Percentiles rank a stretch among this genome's conserved stretches.
phyloP scores from a whole-genome alignment of 352 stramenopile genomes.

The Phytophthora tubulina region DNA sequence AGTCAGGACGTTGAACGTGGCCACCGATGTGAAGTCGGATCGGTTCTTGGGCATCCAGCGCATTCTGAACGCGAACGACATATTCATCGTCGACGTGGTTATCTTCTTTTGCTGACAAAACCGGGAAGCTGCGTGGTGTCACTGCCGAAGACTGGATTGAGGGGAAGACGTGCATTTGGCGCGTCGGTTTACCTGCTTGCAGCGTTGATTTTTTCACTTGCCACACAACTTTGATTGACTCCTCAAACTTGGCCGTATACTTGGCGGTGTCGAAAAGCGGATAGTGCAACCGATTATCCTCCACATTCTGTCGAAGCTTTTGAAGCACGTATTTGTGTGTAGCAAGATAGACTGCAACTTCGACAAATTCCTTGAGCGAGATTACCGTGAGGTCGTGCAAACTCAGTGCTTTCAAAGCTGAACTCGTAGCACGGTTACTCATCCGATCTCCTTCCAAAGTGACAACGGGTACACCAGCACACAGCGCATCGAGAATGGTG shows the following conservation, averaged over 20 bases:
- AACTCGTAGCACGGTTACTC: slow-evolving; percentile 72
- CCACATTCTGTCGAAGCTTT: slow-evolving; percentile 50
- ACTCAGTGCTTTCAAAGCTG: slow-evolving; percentile 58
- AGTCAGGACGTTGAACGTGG: slow-evolving; percentile 49
- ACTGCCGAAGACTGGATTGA: slow-evolving; percentile 30
- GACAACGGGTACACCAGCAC: slow-evolving; percentile 78
- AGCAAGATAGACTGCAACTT: slow-evolving; percentile 69
- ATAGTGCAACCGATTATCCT: slow-evolving; percentile 53
- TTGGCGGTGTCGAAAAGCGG: slow-evolving; percentile 75
- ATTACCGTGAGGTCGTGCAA: slow-evolving; percentile 69
- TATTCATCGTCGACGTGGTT: slow-evolving; percentile 52
- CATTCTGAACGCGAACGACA: slow-evolving; percentile 40
- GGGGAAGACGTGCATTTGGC: slow-evolving; percentile 59
- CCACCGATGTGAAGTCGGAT: slow-evolving; percentile 79
- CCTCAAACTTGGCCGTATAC: slow-evolving; percentile 63
- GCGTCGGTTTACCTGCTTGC: neutral
- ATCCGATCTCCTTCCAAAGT: slow-evolving; percentile 76
- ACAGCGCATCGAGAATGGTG: slow-evolving; percentile 81
- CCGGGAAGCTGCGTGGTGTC: slow-evolving; percentile 40
- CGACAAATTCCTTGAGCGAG: slow-evolving; percentile 86
- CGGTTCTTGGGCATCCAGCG: slow-evolving; percentile 36
- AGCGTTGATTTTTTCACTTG: slow-evolving; percentile 43
- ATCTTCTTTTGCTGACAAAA: slow-evolving; percentile 51
- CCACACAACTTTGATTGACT: slow-evolving; percentile 60
- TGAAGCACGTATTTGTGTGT: slow-evolving; percentile 42